Evolutionary conservation across 2,329 filamentous ascomycete genomes (phyloP), one percentile per base, ranked within the genome.

Genomic region (Aureobasidium lini): DNA sequence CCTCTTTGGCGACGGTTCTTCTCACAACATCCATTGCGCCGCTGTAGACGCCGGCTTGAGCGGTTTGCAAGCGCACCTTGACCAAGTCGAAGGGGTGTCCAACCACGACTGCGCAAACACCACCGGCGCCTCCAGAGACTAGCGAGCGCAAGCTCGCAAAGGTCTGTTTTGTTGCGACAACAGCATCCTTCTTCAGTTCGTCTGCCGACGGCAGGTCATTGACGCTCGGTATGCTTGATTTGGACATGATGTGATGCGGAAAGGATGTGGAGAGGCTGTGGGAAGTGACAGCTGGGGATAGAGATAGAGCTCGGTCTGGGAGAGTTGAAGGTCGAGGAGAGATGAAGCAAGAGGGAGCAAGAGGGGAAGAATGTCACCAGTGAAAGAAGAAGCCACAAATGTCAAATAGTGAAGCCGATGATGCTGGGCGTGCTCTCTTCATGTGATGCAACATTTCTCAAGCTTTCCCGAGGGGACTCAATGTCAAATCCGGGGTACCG

Each of bases 21-120:
- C 83, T 81, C 64, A 97, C 91, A 1, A 96, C 93, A 76, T 99
- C 94, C 68, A 97, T 81, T 13, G 94, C 94, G 47, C 88, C 87
- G 37, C 80, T 87, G 77, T 99, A 99, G 37, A 96, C 89, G 50
- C 94, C 94, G 75, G 86, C 87, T 76, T 97, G 92, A 37, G 94
- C 91, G 2, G 94, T 99, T 79, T 99, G 94, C 73, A 99, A 79
- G 61, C 94, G 89, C 65, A 99, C 94, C 78, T 99, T 99, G 73
- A 97, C 93, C 67, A 99, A 81, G 73, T 99, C 94, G 72, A 99
- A 99, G 9, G 94, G 94, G 75, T 99, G 94, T 60, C 94, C 77
- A 16, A 97, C 92, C 43, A 99, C 73, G 59, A 99, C 94, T 60
- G 94, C 93, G 77, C 90, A 97, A 49, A 99, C 75, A 67, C 94